These are phyloP conservation scores for Rhizoclosmatium sp. DNA, from an alignment of 192 early-diverging fungal genomes.

Conservation along the genomic window DNA sequence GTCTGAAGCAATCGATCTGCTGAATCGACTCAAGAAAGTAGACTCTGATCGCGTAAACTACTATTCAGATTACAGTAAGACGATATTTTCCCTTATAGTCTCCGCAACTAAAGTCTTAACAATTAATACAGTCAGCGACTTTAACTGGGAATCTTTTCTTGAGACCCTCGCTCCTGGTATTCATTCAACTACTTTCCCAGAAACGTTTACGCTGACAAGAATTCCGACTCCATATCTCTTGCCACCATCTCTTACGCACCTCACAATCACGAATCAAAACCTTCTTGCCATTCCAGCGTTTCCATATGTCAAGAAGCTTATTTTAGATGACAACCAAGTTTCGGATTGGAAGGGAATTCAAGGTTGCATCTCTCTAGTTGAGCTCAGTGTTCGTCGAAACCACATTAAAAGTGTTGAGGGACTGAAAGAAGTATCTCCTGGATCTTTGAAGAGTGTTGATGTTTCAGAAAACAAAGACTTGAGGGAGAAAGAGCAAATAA, in stretches of 20 bases:
- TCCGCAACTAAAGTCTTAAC: not conserved
- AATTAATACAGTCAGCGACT: constrained; percentile 8
- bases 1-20: constrained; percentile 53
- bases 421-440: not conserved
- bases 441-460: too few relatives aligned
- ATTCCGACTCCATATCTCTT: constrained; percentile 1
- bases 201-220: not conserved
- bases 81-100: not conserved
- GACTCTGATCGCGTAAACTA: constrained; percentile 61
- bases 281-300: constrained; percentile 2
- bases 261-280: not conserved
- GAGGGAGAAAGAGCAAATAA: too few relatives aligned
- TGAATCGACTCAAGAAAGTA: constrained; percentile 60
- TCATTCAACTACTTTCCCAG: not conserved
- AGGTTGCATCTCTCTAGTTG: not conserved
- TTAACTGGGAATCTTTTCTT: constrained; percentile 1
- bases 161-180: not conserved
- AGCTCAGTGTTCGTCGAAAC: not conserved
- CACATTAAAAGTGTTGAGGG: not conserved
- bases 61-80: constrained; percentile 48
- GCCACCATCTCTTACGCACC: not conserved
- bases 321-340: not conserved
- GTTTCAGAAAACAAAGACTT: too few relatives aligned
- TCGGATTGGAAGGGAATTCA: not conserved
- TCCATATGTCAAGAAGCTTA: constrained; percentile 2